A percentile compares a stretch with the other conserved stretches of the same genome.
Evolutionary conservation across 192 early-diverging fungal species (phyloP).

Genomic region (Backusella tuberculispora): DNA sequence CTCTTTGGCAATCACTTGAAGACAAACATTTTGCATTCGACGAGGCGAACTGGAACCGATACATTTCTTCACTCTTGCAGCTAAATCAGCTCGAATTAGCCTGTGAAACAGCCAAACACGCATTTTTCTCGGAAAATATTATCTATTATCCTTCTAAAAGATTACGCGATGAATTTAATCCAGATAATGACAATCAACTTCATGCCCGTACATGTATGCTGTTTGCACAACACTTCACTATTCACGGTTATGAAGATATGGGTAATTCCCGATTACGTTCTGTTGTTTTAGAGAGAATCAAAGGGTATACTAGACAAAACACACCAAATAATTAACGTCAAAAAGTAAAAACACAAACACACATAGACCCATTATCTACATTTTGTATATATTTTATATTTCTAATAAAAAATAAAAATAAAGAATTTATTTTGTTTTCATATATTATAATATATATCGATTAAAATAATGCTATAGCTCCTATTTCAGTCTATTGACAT

Average conservation of each 20-base stretch:
- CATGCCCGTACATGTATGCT: background rate
- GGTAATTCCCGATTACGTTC: background rate
- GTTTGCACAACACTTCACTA: background rate
- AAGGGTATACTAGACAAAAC: background rate
- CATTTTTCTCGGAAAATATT: background rate
- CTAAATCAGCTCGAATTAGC: constrained; percentile 43
- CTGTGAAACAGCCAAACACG: constrained; percentile 27
- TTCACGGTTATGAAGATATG: constrained; percentile 6
- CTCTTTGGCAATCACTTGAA: constrained; percentile 46
- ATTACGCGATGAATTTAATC: constrained; percentile 6
- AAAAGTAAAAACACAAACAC: constrained; percentile 23
- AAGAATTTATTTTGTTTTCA: background rate
- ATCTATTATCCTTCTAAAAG: background rate
- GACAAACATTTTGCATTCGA: constrained; percentile 48
- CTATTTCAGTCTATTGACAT: too few relatives aligned
- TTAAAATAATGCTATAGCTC: too few relatives aligned
- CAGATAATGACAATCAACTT: background rate
- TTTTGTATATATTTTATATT: background rate
- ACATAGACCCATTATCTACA: background rate
- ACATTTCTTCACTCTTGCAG: constrained; percentile 42
- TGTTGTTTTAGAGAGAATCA: constrained; percentile 4
- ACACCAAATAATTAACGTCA: background rate
- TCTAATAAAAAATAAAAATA: background rate
- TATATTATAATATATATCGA: background rate
- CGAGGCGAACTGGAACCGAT: constrained; percentile 58